These are phyloP conservation scores for Suhomyces sp. DNA, from an alignment of 805 yeast species.

Conservation along the genomic window DNA sequence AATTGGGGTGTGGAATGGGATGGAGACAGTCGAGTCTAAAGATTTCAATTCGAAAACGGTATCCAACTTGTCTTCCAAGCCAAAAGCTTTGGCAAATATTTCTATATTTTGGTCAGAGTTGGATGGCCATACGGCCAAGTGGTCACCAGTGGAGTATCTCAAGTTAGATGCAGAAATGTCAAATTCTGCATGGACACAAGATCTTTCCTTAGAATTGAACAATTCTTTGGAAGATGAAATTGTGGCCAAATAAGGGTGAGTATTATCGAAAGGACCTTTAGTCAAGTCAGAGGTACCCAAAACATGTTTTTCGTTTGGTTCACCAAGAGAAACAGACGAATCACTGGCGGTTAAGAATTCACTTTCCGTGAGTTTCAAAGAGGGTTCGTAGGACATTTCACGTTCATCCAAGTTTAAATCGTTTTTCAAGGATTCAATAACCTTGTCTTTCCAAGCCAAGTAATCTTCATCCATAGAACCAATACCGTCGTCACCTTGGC, in stretches of 20 bases:
- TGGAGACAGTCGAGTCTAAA: constrained; percentile 64
- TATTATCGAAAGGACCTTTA: constrained; percentile 74
- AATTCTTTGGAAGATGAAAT: constrained; percentile 64
- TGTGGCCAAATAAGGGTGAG: constrained; percentile 81
- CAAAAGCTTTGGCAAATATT: constrained; percentile 64
- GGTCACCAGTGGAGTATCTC: constrained; percentile 93
- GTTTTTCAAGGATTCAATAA: constrained; percentile 64
- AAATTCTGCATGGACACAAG: constrained; percentile 88
- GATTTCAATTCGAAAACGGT: constrained; percentile 63
- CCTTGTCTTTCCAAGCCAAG: constrained; percentile 84
- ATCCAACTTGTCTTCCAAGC: constrained; percentile 51
- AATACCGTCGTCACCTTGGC: constrained; percentile 93
- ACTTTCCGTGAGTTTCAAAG: constrained; percentile 45
- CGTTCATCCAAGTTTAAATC: constrained; percentile 72
- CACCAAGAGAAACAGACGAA: constrained; percentile 60
- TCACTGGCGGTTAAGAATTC: constrained; percentile 25
- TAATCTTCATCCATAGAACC: constrained; percentile 96
- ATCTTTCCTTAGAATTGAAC: constrained; percentile 62
- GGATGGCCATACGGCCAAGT: constrained; percentile 91
- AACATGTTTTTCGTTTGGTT: constrained; percentile 60
- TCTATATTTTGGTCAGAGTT: constrained; percentile 74
- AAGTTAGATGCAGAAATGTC: constrained; percentile 74
- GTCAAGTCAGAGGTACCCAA: constrained; percentile 32
- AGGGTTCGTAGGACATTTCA: constrained; percentile 77
- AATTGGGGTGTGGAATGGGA: constrained; percentile 75